Conservation (phyloP, 441 rosid genomes). For the Gossypium schwendimanii region DNA sequence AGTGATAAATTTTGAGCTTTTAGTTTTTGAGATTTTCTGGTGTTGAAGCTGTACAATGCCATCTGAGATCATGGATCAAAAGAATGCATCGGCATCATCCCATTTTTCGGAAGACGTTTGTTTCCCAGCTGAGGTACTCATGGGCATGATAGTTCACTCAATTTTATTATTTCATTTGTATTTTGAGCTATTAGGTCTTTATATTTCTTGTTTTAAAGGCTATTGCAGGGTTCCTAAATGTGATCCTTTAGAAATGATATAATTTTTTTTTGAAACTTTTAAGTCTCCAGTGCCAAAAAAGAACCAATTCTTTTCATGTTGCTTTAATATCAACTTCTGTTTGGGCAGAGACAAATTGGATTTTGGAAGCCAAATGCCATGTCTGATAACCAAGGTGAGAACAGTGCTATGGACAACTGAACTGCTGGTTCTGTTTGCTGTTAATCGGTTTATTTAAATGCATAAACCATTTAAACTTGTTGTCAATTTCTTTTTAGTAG, state of each 20-base stretch:
- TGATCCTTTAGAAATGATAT: background rate
- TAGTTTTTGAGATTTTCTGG: constrained; percentile 23
- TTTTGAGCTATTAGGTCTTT: constrained; percentile 4
- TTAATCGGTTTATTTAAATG: constrained; percentile 5
- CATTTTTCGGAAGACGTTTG: constrained; percentile 38
- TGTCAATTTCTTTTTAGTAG: background rate
- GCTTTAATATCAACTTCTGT: constrained; percentile 18
- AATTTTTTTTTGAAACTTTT: background rate
- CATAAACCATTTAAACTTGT: background rate
- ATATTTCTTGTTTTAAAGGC: background rate
- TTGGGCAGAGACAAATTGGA: constrained; percentile 65
- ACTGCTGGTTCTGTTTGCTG: constrained; percentile 10
- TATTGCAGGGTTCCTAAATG: background rate
- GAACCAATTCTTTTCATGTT: background rate
- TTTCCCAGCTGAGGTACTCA: constrained; percentile 53
- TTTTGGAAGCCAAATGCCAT: constrained; percentile 45
- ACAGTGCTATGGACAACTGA: constrained; percentile 1
- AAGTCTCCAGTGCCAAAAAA: background rate
- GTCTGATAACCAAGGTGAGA: constrained; percentile 57
- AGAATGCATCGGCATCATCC: constrained; percentile 48
- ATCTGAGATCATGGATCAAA: constrained; percentile 59
- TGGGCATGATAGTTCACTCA: background rate
- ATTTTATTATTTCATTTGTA: background rate
- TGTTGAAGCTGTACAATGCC: constrained; percentile 38
- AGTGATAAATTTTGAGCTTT: constrained; percentile 14